These are phyloP conservation scores for Paspalum vaginatum DNA, from an alignment of 176 grass and related monocot genomes.

Conservation along the genomic window DNA sequence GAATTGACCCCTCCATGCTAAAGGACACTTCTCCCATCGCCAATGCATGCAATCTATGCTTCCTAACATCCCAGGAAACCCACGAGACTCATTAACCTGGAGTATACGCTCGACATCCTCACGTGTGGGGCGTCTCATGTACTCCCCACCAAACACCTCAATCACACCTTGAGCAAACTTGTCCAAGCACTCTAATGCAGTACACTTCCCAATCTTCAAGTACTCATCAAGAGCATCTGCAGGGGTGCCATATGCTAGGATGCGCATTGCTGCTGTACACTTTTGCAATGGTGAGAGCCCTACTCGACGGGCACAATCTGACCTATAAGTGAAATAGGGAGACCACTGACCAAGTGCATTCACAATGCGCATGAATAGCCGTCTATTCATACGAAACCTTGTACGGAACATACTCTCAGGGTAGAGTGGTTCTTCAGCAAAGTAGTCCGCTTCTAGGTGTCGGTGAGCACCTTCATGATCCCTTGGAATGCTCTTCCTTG, in stretches of 20 bases:
- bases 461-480: background rate
- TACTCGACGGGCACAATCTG: background rate
- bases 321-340: conserved; percentile 14
- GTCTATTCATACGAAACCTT: background rate
- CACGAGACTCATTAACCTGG: background rate
- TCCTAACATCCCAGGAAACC: background rate
- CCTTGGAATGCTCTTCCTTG: background rate
- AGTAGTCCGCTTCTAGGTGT: background rate
- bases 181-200: background rate
- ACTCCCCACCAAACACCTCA: background rate
- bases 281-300: background rate
- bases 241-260: background rate
- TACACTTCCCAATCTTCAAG: background rate
- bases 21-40: background rate
- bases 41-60: background rate
- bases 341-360: background rate
- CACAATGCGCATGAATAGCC: background rate
- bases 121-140: background rate
- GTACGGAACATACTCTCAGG: background rate
- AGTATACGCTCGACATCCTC: background rate
- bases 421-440: background rate
- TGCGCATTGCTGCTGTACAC: background rate
- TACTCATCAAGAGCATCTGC: conserved; percentile 5
- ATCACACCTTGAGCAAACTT: background rate
- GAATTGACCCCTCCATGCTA: background rate